These are phyloP conservation scores for Phytophthora palmivora DNA, from an alignment of 352 stramenopile genomes.

Conservation along the genomic window DNA sequence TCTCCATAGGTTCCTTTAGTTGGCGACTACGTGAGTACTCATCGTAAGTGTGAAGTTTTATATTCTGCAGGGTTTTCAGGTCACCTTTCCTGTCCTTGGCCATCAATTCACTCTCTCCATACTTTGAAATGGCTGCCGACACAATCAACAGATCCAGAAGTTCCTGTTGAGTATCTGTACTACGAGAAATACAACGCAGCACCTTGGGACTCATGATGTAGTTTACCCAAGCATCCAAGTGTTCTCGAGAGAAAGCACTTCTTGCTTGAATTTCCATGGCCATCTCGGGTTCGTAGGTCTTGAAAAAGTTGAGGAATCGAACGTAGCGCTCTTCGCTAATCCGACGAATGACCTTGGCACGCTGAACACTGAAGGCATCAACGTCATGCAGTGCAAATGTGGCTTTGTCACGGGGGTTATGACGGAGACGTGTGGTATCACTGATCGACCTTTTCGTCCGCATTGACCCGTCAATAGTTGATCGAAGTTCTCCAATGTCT, in stretches of 20 bases:
- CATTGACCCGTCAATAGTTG: conserved; percentile 32
- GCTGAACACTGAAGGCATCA: conserved; percentile 33
- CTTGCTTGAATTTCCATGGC: conserved; percentile 40
- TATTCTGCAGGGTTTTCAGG: conserved; percentile 38
- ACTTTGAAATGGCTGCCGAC: conserved; percentile 45
- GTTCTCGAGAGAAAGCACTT: conserved; percentile 27
- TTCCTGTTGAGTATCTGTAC: conserved; percentile 28
- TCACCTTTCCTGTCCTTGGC: conserved; percentile 43
- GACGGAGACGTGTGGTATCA: conserved; percentile 19
- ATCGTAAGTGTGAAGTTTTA: conserved; percentile 40
- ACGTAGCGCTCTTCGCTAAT: conserved; percentile 35
- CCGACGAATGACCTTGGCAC: conserved; percentile 33
- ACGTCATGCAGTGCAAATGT: conserved; percentile 37
- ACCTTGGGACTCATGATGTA: conserved; percentile 47
- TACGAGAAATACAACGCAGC: conserved; percentile 25
- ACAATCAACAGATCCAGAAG: conserved; percentile 47
- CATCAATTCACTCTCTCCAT: conserved; percentile 42
- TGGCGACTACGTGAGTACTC: conserved; percentile 26
- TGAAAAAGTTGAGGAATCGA: conserved; percentile 49
- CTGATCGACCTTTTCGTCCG: conserved; percentile 29
- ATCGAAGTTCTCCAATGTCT: conserved; percentile 12
- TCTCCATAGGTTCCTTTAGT: conserved; percentile 15
- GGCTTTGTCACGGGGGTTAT: conserved; percentile 4
- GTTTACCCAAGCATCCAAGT: conserved; percentile 45
- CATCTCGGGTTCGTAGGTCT: conserved; percentile 43